A percentile compares a stretch with the other conserved stretches of the same genome.
These are phyloP conservation scores for Ettlia oleoabundans DNA, from an alignment of 139 green algal species.

Conservation along the genomic window DNA sequence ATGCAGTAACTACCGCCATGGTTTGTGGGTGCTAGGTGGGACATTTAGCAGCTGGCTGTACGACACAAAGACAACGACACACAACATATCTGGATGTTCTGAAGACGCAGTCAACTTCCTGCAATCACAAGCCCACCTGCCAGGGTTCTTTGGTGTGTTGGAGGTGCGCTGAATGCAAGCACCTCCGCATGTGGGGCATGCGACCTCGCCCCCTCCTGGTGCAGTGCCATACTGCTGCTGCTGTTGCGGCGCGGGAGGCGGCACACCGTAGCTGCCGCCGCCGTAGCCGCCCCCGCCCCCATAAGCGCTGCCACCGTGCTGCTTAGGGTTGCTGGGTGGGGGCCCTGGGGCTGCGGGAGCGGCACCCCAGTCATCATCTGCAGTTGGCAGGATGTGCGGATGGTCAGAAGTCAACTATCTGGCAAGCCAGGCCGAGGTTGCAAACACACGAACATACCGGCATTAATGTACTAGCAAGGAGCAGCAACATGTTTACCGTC, in stretches of 20 bases:
- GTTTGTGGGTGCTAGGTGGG: too few species aligned
- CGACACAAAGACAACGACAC: too few species aligned
- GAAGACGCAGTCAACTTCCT: neutral
- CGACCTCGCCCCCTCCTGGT: neutral
- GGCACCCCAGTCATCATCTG: neutral
- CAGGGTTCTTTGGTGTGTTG: conserved; percentile 19
- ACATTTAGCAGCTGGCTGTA: too few species aligned
- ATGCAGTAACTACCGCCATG: too few species aligned
- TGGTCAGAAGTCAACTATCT: too few species aligned
- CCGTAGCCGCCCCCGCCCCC: neutral
- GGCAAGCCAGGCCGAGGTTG: too few species aligned
- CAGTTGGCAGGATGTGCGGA: neutral
- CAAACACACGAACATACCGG: too few species aligned
- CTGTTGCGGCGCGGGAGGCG: neutral
- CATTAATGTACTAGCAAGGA: too few species aligned
- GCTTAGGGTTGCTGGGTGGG: neutral
- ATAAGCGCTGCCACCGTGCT: neutral
- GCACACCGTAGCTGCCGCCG: neutral
- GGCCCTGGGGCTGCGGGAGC: neutral
- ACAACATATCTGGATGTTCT: too few species aligned
- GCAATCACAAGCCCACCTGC: neutral
- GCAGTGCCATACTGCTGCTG: neutral
- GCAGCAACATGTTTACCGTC: too few species aligned
- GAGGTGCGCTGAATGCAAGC: neutral
- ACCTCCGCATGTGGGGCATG: neutral